Evolutionary conservation across 495 filamentous ascomycete genomes (phyloP), one percentile per base, ranked within the genome.

Genomic region (Penicillium bovifimosum): DNA sequence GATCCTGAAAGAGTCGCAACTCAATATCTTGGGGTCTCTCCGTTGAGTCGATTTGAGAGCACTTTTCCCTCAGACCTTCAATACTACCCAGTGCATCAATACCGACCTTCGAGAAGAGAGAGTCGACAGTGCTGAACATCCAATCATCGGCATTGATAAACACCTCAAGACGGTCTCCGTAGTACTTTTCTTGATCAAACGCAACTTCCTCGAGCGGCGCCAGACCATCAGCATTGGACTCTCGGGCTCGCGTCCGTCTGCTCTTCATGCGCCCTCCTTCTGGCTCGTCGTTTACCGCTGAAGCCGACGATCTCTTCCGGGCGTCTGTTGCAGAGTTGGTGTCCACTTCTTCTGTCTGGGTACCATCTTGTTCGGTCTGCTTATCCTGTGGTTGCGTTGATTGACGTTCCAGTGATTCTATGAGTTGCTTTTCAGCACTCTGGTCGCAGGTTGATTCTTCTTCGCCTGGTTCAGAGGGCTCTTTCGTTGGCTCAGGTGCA

Each of bases 221-320:
- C 16, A 69, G 61, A 9, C 59, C 60, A 17, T 88, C 88, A 1
- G 68, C 67, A 52, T 82, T 82, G 6, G 84, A 87, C 43, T 91
- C 90, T 32, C 90, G 80, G 26, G 88, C 85, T 54, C 88, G 80
- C 26, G 88, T 89, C 41, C 91, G 80, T 61, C 92, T 91, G 70
- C 89, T 95, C 60, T 90, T 82, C 59, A 85, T 81, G 40, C 87
- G 78, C 5, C 84, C 80, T 8, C 77, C 80, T 53, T 86, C 76
- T 31, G 64, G 64, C 18, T 83, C 81, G 8, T 76, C 73, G 35
- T 76, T 66, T 11, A 75, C 75, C 28, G 70, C 73, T 8, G 74
- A 73, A 39, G 75, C 72, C 29, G 74, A 77, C 16, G 78, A 80
- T 54, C 78, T 59, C 60, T 81, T 81, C 9, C 76, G 73, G 26